Evolutionary conservation across 2,329 filamentous ascomycete genomes (phyloP).

Genomic region (Beauveria sp.): DNA sequence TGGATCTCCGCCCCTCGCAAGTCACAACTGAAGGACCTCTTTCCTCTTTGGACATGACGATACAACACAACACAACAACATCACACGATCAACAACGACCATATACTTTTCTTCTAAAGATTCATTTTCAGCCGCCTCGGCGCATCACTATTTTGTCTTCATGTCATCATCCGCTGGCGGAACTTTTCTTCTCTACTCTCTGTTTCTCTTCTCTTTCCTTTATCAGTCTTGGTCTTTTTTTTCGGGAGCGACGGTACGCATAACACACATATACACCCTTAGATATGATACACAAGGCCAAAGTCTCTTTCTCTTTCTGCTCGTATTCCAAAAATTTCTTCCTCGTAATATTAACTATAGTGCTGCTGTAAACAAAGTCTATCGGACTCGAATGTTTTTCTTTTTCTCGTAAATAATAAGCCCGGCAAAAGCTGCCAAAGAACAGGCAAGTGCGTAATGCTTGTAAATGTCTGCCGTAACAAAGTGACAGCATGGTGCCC

Average conservation of each 20-base stretch:
- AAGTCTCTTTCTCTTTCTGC: not conserved
- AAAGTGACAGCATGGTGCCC: not conserved
- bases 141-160: not conserved
- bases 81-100: not conserved
- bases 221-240: not conserved
- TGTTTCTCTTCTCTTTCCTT: not conserved
- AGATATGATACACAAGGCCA: not conserved
- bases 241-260: slow-evolving; percentile 1
- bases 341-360: not conserved
- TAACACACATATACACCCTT: not conserved
- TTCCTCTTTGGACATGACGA: not conserved
- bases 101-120: not conserved
- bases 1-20: not conserved
- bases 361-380: slow-evolving; percentile 1
- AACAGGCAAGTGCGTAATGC: not conserved
- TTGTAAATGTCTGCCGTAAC: not conserved
- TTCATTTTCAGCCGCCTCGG: not conserved
- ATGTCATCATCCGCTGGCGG: slow-evolving; percentile 4
- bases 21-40: not conserved
- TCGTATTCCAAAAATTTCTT: not conserved
- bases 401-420: not conserved
- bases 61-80: not conserved
- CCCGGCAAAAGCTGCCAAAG: not conserved
- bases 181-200: not conserved
- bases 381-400: not conserved